Evolutionary conservation across 352 stramenopile genomes (phyloP).

Genomic region (Pythium biforme): DNA sequence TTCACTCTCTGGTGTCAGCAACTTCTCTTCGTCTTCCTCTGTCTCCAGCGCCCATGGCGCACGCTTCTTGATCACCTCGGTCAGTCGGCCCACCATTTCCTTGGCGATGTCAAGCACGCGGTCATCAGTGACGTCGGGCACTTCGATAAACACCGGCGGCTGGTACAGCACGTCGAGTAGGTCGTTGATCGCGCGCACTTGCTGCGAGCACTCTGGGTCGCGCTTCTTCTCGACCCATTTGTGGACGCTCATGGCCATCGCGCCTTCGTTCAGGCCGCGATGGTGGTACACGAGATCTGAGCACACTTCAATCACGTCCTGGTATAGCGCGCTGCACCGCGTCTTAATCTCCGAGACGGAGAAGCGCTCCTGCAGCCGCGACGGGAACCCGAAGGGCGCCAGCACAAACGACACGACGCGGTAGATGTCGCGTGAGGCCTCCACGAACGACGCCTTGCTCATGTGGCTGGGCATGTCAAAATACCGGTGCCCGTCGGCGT

Average conservation of each 20-base stretch:
- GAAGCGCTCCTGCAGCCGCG: conserved; percentile 49
- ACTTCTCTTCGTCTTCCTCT: conserved; percentile 23
- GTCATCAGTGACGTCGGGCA: conserved; percentile 51
- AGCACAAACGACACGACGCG: conserved; percentile 80
- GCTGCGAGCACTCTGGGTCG: conserved; percentile 61
- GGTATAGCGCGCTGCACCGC: conserved; percentile 69
- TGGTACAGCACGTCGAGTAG: conserved; percentile 63
- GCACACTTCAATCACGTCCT: conserved; percentile 84
- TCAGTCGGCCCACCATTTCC: conserved; percentile 43
- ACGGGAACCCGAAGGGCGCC: conserved; percentile 74
- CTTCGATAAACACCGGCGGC: conserved; percentile 64
- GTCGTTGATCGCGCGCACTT: conserved; percentile 79
- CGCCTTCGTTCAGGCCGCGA: conserved; percentile 68
- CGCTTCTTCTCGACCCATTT: conserved; percentile 80
- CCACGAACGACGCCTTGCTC: conserved; percentile 64
- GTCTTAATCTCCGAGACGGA: conserved; percentile 74
- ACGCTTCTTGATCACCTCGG: conserved; percentile 45
- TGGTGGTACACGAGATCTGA: conserved; percentile 84
- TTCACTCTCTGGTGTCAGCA: conserved; percentile 9
- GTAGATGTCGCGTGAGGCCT: conserved; percentile 66
- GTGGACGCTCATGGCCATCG: conserved; percentile 87
- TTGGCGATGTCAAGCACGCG: conserved; percentile 45
- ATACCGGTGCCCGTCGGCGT: conserved; percentile 49
- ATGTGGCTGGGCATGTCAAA: conserved; percentile 82
- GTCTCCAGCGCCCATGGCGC: conserved; percentile 64